phyloP scores from a whole-genome alignment of 116 monocot species.

The Iris pallida region DNA sequence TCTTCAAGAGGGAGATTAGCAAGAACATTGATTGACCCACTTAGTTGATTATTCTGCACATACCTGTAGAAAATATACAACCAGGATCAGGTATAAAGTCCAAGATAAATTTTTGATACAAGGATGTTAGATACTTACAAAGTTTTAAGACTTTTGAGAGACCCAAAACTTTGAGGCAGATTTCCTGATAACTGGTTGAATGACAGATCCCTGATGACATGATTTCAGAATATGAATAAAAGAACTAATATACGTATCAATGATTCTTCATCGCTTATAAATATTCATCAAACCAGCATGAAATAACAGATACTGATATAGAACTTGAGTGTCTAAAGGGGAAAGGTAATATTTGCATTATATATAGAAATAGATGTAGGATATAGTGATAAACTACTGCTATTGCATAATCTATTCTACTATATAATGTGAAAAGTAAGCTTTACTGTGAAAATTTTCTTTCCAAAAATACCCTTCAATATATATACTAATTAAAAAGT shows the following conservation, averaged over 20 bases:
- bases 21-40: slow-evolving; percentile 70
- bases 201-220: slow-evolving; percentile 79
- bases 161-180: slow-evolving; percentile 73
- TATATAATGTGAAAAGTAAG: too few relatives aligned
- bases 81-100: neutral
- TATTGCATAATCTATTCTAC: too few relatives aligned
- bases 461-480: too few relatives aligned
- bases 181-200: slow-evolving; percentile 81
- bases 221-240: slow-evolving; percentile 18
- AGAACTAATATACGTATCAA: neutral
- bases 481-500: too few relatives aligned
- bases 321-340: neutral
- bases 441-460: too few relatives aligned
- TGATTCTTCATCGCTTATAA: neutral
- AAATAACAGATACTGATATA: neutral
- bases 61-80: slow-evolving; percentile 38
- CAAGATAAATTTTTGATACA: slow-evolving; percentile 2
- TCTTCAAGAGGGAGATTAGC: slow-evolving; percentile 63
- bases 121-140: slow-evolving; percentile 43
- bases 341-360: too few relatives aligned
- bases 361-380: too few relatives aligned
- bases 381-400: too few relatives aligned
- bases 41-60: slow-evolving; percentile 90
- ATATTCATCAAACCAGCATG: neutral
- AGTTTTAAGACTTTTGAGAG: slow-evolving; percentile 58